phyloP scores from a whole-genome alignment of 2,329 filamentous ascomycete genomes.

The Fusarium penzigii region DNA sequence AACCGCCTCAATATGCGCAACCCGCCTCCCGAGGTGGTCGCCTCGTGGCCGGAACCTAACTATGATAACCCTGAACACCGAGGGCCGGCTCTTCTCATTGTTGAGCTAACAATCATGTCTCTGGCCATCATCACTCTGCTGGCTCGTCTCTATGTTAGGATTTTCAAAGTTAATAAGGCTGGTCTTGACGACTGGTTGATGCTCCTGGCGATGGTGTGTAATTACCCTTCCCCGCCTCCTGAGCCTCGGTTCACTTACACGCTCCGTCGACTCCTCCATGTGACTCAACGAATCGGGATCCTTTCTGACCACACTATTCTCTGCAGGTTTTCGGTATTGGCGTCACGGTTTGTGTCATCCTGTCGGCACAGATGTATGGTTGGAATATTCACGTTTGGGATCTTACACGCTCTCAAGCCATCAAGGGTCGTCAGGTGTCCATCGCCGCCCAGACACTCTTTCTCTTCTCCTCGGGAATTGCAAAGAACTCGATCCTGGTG shows the following conservation, averaged over 20 bases:
- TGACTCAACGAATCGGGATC: neutral
- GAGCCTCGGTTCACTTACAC: slow-evolving; percentile 9
- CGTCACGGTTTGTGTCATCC: slow-evolving; percentile 37
- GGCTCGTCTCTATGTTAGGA: slow-evolving; percentile 41
- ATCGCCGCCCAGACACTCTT: slow-evolving; percentile 43
- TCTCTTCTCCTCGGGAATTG: slow-evolving; percentile 38
- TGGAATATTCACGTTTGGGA: slow-evolving; percentile 44
- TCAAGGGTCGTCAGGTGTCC: slow-evolving; percentile 38
- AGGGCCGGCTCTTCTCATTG: slow-evolving; percentile 39
- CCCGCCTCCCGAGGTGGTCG: slow-evolving; percentile 37
- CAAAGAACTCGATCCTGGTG: slow-evolving; percentile 42
- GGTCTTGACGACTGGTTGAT: slow-evolving; percentile 46
- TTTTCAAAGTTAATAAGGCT: slow-evolving; percentile 34
- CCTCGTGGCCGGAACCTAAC: slow-evolving; percentile 41
- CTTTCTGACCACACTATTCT: slow-evolving; percentile 9
- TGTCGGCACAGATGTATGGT: slow-evolving; percentile 38
- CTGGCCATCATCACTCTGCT: slow-evolving; percentile 36
- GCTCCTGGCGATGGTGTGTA: slow-evolving; percentile 40
- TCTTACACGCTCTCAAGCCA: slow-evolving; percentile 26
- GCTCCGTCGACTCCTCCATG: neutral
- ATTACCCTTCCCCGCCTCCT: slow-evolving; percentile 5
- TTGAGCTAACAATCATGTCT: slow-evolving; percentile 37
- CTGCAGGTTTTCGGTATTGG: slow-evolving; percentile 35
- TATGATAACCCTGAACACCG: slow-evolving; percentile 39
- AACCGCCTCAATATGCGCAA: slow-evolving; percentile 33